phyloP scores from a whole-genome alignment of 305 asterid genomes.

The Caryopteris hybrid region DNA sequence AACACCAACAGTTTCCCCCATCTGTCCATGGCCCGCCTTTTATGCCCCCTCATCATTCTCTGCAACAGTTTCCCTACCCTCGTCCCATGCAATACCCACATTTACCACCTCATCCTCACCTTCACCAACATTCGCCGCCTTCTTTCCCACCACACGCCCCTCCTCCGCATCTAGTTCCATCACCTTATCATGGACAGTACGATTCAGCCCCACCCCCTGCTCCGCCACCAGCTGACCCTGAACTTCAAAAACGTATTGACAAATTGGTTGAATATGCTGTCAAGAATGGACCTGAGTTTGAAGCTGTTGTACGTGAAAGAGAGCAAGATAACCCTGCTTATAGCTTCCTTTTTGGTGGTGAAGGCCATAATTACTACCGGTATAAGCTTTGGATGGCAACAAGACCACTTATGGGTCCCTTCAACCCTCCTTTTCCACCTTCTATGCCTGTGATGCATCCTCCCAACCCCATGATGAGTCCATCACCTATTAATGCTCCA shows the following conservation, averaged over 20 bases:
- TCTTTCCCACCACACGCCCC: slow-evolving; percentile 78
- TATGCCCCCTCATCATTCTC: slow-evolving; percentile 73
- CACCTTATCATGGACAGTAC: slow-evolving; percentile 66
- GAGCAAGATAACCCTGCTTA: slow-evolving; percentile 93
- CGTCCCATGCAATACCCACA: slow-evolving; percentile 81
- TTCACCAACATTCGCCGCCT: slow-evolving; percentile 69
- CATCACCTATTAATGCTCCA: slow-evolving; percentile 57
- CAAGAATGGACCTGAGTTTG: slow-evolving; percentile 95
- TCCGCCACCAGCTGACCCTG: slow-evolving; percentile 89
- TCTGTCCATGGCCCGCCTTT: slow-evolving; percentile 75
- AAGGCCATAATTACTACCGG: slow-evolving; percentile 85
- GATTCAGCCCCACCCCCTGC: slow-evolving; percentile 77
- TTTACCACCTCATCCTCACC: slow-evolving; percentile 67
- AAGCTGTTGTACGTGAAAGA: slow-evolving; percentile 92
- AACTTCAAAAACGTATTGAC: slow-evolving; percentile 88
- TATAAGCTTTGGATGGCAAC: slow-evolving; percentile 80
- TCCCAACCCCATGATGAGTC: slow-evolving; percentile 70
- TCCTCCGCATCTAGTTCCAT: slow-evolving; percentile 65
- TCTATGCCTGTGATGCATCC: slow-evolving; percentile 80
- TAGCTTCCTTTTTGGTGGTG: slow-evolving; percentile 87
- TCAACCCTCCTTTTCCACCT: slow-evolving; percentile 65
- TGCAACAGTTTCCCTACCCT: slow-evolving; percentile 78
- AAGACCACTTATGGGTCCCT: slow-evolving; percentile 55
- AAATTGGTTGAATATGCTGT: slow-evolving; percentile 83
- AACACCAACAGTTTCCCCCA: slow-evolving; percentile 82